A percentile compares a stretch with the other conserved stretches of the same genome.
phyloP scores from a whole-genome alignment of 768 basidiomycete genomes.

The Naganishia vaughanmartiniae region DNA sequence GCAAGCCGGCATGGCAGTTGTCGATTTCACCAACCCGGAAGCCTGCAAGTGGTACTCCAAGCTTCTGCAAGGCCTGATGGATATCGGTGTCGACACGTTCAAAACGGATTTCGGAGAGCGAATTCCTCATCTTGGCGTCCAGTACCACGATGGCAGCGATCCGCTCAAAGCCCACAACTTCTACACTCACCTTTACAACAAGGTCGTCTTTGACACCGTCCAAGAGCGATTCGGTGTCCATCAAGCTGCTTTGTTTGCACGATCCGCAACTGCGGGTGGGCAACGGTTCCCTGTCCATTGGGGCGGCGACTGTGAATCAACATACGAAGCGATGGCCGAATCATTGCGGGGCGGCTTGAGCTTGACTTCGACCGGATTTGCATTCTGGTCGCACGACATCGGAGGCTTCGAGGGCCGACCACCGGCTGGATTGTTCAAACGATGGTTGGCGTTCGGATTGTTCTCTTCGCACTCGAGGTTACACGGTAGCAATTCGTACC shows the following conservation, averaged over 20 bases:
- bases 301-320: conserved; percentile 69
- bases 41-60: conserved; percentile 61
- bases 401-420: conserved; percentile 74
- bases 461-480: conserved; percentile 67
- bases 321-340: conserved; percentile 76
- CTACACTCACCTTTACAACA: conserved; percentile 70
- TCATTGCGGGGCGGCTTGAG: conserved; percentile 66
- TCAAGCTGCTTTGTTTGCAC: conserved; percentile 68
- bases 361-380: conserved; percentile 67
- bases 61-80: conserved; percentile 58
- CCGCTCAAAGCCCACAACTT: conserved; percentile 67
- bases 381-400: conserved; percentile 71
- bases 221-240: conserved; percentile 62
- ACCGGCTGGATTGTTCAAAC: conserved; percentile 66
- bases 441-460: conserved; percentile 73
- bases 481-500: conserved; percentile 70
- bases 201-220: conserved; percentile 65
- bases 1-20: conserved; percentile 59
- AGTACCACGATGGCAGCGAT: conserved; percentile 67
- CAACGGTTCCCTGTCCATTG: conserved; percentile 55
- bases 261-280: conserved; percentile 67
- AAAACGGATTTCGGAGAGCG: conserved; percentile 73
- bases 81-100: conserved; percentile 53
- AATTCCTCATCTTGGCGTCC: conserved; percentile 65
- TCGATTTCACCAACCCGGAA: conserved; percentile 66